phyloP scores from a whole-genome alignment of 2,329 filamentous ascomycete species.

The Grosmannia serpens region DNA sequence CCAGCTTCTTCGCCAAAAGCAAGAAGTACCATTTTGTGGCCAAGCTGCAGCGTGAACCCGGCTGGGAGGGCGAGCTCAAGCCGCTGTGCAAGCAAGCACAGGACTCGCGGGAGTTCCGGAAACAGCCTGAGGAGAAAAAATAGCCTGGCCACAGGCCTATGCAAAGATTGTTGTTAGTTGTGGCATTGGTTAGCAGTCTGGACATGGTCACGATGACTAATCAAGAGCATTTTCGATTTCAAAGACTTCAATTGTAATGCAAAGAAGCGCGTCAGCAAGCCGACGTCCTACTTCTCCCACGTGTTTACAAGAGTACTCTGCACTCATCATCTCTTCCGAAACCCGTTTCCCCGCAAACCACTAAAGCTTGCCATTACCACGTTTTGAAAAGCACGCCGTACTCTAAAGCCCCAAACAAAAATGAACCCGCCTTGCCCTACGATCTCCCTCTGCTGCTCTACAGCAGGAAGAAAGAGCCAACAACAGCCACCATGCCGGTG shows the following conservation, averaged over 20 bases:
- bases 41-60: conserved; percentile 50
- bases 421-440: not conserved
- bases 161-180: too few relatives aligned
- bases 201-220: too few relatives aligned
- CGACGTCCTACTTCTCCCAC: not conserved
- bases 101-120: conserved; percentile 42
- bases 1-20: conserved; percentile 66
- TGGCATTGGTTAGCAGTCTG: too few relatives aligned
- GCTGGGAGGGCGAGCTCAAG: conserved; percentile 49
- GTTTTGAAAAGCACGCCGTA: not conserved
- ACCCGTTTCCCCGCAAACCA: not conserved
- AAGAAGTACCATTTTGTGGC: conserved; percentile 77
- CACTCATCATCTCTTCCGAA: not conserved
- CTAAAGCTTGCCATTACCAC: not conserved
- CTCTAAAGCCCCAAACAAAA: not conserved
- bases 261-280: not conserved
- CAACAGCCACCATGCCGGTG: conserved; percentile 31
- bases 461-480: conserved; percentile 30
- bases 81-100: conserved; percentile 61
- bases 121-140: conserved; percentile 33
- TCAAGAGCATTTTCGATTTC: not conserved
- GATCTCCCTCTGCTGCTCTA: conserved; percentile 9
- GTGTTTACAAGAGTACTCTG: not conserved
- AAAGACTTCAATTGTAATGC: not conserved
- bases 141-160: not conserved